phyloP scores from a whole-genome alignment of 768 basidiomycete species.

The Suillus spraguei region DNA sequence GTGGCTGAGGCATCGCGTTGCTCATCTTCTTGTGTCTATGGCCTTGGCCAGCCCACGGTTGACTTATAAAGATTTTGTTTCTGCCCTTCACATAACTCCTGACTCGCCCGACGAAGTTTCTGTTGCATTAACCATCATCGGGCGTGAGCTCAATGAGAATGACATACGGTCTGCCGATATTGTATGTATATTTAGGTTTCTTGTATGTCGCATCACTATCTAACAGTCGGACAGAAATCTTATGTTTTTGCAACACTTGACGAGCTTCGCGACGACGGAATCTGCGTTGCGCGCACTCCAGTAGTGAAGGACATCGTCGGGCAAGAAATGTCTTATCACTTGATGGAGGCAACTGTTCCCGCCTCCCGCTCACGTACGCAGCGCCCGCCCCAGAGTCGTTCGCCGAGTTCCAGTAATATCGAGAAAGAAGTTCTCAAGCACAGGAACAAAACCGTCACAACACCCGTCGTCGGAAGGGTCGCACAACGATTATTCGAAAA shows the following conservation, averaged over 20 bases:
- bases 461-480: slow-evolving; percentile 49
- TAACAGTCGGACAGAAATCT: slow-evolving; percentile 36
- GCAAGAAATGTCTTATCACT: slow-evolving; percentile 25
- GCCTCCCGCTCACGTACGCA: slow-evolving; percentile 18
- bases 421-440: slow-evolving; percentile 40
- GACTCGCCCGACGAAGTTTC: slow-evolving; percentile 34
- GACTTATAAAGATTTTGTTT: slow-evolving; percentile 43
- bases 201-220: slow-evolving; percentile 3
- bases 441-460: slow-evolving; percentile 42
- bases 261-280: slow-evolving; percentile 38
- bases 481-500: slow-evolving; percentile 49
- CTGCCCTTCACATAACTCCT: slow-evolving; percentile 33
- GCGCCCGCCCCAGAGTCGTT: slow-evolving; percentile 18
- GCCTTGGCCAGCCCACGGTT: slow-evolving; percentile 38
- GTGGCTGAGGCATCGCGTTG: slow-evolving; percentile 51
- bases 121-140: slow-evolving; percentile 40
- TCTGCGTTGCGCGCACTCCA: slow-evolving; percentile 43
- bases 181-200: slow-evolving; percentile 37
- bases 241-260: slow-evolving; percentile 43
- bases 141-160: slow-evolving; percentile 41
- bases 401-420: slow-evolving; percentile 14
- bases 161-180: slow-evolving; percentile 49
- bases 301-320: slow-evolving; percentile 40
- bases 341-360: slow-evolving; percentile 19
- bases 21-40: slow-evolving; percentile 48